A percentile compares a stretch with the other conserved stretches of the same genome.
phyloP scores from a whole-genome alignment of 2,329 filamentous ascomycete genomes.

The Ceratocystiopsis brevicomis region DNA sequence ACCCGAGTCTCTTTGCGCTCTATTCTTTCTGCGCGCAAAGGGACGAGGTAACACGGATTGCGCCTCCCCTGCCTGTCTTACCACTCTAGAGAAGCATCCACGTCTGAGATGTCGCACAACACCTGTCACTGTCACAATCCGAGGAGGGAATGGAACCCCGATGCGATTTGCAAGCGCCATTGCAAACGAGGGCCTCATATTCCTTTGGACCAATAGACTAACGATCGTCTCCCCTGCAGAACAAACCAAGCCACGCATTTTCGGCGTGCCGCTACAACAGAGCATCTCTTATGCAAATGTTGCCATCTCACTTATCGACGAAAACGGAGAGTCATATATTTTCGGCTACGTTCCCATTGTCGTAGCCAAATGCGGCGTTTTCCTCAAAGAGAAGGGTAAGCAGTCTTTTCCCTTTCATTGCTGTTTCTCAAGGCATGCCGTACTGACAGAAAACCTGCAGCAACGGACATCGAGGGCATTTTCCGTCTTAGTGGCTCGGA shows the following conservation, averaged over 20 bases:
- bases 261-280: constrained; percentile 78
- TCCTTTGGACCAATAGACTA: neutral
- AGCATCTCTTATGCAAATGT: constrained; percentile 98
- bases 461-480: constrained; percentile 87
- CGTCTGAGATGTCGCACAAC: constrained; percentile 1
- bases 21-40: too few species aligned
- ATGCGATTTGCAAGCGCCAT: too few species aligned
- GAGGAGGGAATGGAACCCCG: constrained; percentile 8
- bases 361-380: constrained; percentile 94
- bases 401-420: neutral
- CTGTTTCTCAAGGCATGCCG: constrained; percentile 1
- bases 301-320: constrained; percentile 86
- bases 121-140: constrained; percentile 1
- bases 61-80: neutral
- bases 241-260: constrained; percentile 53
- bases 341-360: constrained; percentile 98
- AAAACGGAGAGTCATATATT: constrained; percentile 85
- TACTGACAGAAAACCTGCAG: constrained; percentile 27
- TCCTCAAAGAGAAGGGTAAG: constrained; percentile 90
- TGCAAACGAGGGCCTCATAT: neutral
- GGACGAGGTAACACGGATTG: neutral
- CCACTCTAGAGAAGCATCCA: too few species aligned
- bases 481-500: constrained; percentile 92
- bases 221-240: constrained; percentile 17
- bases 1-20: too few species aligned